These are phyloP conservation scores for Asterochloris erici DNA, from an alignment of 139 green algal species.

Conservation along the genomic window DNA sequence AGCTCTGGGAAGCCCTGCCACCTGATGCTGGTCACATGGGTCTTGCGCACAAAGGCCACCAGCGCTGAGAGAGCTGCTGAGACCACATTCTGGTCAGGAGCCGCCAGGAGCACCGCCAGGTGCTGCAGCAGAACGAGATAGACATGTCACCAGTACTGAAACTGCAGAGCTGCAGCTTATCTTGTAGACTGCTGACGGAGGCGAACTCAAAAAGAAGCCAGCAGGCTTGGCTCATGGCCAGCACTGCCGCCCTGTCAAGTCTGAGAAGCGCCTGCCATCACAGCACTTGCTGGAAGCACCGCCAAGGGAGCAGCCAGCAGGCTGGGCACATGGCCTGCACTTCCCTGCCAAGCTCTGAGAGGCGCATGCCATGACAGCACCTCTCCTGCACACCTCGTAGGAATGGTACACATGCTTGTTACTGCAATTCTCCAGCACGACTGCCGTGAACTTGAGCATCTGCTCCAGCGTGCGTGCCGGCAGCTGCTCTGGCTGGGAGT, in stretches of 20 bases:
- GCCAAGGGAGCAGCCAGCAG: no score
- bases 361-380: background rate
- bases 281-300: no score
- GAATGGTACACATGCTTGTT: conserved; percentile 92
- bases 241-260: no score
- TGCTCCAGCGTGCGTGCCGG: conserved; percentile 51
- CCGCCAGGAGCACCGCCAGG: conserved; percentile 68
- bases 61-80: conserved; percentile 62
- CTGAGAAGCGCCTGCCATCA: no score
- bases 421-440: conserved; percentile 85
- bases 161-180: no score
- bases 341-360: no score
- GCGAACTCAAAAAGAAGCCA: no score
- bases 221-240: no score
- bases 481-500: conserved; percentile 39
- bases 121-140: conserved; percentile 43
- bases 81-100: conserved; percentile 60
- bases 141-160: background rate
- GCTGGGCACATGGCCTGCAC: no score
- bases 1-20: conserved; percentile 60
- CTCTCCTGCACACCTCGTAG: conserved; percentile 64
- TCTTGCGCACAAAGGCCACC: conserved; percentile 70
- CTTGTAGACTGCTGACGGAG: no score
- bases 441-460: conserved; percentile 64
- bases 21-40: conserved; percentile 53